A percentile compares a stretch with the other conserved stretches of the same genome.
Evolutionary conservation across 768 basidiomycete genomes (phyloP).

Genomic region (Grammothele lineata): DNA sequence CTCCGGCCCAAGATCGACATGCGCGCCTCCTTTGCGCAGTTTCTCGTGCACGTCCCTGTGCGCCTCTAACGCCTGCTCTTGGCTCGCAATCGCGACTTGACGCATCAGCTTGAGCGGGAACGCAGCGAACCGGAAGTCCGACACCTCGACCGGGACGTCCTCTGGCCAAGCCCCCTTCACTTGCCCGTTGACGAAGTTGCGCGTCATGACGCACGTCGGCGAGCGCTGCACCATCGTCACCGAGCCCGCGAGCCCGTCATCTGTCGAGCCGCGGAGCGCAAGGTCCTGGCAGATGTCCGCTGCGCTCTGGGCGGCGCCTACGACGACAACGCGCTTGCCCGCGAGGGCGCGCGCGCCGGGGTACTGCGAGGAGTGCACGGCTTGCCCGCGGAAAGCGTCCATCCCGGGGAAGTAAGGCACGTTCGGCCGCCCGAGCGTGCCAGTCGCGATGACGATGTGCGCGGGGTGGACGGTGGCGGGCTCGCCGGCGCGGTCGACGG

Average conservation of each 20-base stretch:
- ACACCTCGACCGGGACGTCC: conserved; percentile 31
- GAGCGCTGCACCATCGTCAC: conserved; percentile 42
- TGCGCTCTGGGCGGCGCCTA: conserved; percentile 53
- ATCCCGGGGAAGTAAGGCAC: conserved; percentile 42
- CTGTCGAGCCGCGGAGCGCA: conserved; percentile 24
- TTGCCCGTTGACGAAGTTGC: conserved; percentile 1
- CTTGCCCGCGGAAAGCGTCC: conserved; percentile 45
- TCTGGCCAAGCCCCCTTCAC: conserved; percentile 10
- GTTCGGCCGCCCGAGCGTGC: conserved; percentile 43
- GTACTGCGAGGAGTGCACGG: conserved; percentile 50
- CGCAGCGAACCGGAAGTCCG: conserved; percentile 32
- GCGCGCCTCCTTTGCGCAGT: conserved; percentile 33
- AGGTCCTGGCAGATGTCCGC: conserved; percentile 36
- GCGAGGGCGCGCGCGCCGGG: conserved; percentile 42
- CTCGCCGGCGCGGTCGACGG: conserved; percentile 32
- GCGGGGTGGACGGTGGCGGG: conserved; percentile 35
- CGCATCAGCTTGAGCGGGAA: conserved; percentile 23
- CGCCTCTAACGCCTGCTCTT: conserved; percentile 5
- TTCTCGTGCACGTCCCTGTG: conserved; percentile 34
- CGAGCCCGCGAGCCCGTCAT: too few species aligned
- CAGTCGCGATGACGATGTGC: conserved; percentile 56
- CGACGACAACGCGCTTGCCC: conserved; percentile 63
- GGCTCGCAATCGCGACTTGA: background rate
- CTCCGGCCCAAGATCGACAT: conserved; percentile 34
- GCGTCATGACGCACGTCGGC: conserved; percentile 29